phyloP scores from a whole-genome alignment of 2,329 filamentous ascomycete genomes.

The Diplocarpon rosae region DNA sequence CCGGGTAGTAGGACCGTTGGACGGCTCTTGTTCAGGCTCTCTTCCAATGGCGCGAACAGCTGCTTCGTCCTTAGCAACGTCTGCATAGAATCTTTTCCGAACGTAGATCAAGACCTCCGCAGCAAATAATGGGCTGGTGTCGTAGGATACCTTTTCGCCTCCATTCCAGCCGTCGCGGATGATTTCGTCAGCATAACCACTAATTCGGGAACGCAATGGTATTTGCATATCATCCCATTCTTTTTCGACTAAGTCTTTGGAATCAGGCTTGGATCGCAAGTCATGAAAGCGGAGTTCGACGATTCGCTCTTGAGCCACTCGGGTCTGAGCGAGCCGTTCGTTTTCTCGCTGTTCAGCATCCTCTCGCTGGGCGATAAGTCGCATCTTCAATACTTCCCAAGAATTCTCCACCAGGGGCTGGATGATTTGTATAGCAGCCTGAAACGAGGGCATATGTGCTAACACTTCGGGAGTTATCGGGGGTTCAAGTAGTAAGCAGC shows the following conservation, averaged over 20 bases:
- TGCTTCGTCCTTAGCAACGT: slow-evolving; percentile 42
- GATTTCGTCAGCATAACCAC: slow-evolving; percentile 57
- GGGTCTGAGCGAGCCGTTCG: slow-evolving; percentile 27
- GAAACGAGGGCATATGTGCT: slow-evolving; percentile 61
- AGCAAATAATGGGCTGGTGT: slow-evolving; percentile 57
- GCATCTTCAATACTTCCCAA: slow-evolving; percentile 59
- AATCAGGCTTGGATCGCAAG: slow-evolving; percentile 32
- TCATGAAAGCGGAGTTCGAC: slow-evolving; percentile 25
- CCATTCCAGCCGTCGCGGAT: slow-evolving; percentile 55
- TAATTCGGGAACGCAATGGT: slow-evolving; percentile 54
- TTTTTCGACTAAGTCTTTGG: slow-evolving; percentile 50
- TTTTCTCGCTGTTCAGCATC: slow-evolving; percentile 50
- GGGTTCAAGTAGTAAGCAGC: slow-evolving; percentile 54
- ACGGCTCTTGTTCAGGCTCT: slow-evolving; percentile 36
- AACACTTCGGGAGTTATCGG: slow-evolving; percentile 52
- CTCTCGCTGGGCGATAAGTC: slow-evolving; percentile 53
- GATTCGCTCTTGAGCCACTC: slow-evolving; percentile 30
- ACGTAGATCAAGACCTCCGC: slow-evolving; percentile 59
- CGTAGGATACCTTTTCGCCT: slow-evolving; percentile 50
- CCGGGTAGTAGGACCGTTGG: slow-evolving; percentile 43
- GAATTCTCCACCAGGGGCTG: slow-evolving; percentile 55
- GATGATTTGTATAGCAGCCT: slow-evolving; percentile 60
- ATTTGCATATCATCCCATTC: slow-evolving; percentile 63
- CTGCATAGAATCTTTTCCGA: slow-evolving; percentile 53
- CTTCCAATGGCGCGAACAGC: slow-evolving; percentile 36